Evolutionary conservation across 441 rosid species (phyloP), one percentile per base, ranked within the genome.

Genomic region (Gossypium davidsonii): DNA sequence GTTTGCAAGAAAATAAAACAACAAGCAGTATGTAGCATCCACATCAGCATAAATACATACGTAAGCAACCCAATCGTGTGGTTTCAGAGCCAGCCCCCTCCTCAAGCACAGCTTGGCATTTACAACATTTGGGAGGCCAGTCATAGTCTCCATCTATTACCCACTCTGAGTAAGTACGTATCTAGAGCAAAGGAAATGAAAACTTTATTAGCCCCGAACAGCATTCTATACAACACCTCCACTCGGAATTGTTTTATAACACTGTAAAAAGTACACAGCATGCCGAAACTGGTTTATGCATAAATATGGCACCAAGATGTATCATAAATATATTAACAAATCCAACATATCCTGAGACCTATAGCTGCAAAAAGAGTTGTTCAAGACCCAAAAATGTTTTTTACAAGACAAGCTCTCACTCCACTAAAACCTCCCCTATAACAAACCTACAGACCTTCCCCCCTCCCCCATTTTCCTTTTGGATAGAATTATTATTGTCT

Each of bases 61-160:
- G 97, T 87, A 96, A 74, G 92, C 99, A 96, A 82, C 96, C 98
- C 91, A 96, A 77, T 73, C 99, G 92, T 71, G 97, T 96, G 77
- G 88, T 91, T 83, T 83, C 89, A 56, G 83, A 81, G 74, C 80
- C 87, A 58, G 67, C 77, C 75, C 88, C 94, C 80, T 91, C 98
- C 48, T 87, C 93, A 71, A 96, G 88, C 15, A 80, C 81, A 64
- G 77, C 80, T 81, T 86, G 94, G 82, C 99, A 96, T 10, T 84
- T 84, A 78, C 98, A 91, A 83, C 99, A 96, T 76, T 85, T 93
- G 12, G 89, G 84, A 74, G 98, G 97, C 93, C 95, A 93, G 69
- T 96, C 97, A 81, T 96, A 91, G 76, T 90, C 99, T 74, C 94
- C 99, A 78, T 96, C 99, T 81, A 90, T 96, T 68, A 96, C 98